These are phyloP conservation scores for Capronia americana DNA, from an alignment of 2,329 filamentous ascomycete genomes.

Conservation along the genomic window DNA sequence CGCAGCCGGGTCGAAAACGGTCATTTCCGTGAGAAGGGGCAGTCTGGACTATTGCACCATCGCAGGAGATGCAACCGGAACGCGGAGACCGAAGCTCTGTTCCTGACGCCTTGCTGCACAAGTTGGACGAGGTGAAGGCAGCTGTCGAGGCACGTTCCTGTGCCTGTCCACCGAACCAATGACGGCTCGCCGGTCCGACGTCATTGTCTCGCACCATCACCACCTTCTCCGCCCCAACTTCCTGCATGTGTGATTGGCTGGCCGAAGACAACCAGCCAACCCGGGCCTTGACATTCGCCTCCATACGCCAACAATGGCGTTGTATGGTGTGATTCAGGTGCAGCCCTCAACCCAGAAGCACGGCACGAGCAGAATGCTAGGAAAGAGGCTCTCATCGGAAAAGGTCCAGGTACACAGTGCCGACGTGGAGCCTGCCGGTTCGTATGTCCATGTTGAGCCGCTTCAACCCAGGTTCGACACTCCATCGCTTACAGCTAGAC, in stretches of 20 bases:
- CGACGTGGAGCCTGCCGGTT: background rate
- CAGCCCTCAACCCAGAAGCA: background rate
- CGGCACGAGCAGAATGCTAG: background rate
- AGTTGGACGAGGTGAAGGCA: background rate
- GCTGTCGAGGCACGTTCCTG: background rate
- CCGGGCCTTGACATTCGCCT: background rate
- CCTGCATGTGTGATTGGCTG: background rate
- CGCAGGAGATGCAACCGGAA: background rate
- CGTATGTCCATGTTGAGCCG: constrained; percentile 1
- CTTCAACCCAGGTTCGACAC: background rate
- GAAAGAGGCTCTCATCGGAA: background rate
- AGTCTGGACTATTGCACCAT: background rate
- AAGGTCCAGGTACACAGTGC: background rate
- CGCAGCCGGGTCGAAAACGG: background rate
- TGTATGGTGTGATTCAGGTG: background rate
- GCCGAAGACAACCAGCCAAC: background rate
- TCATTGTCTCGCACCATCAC: constrained; percentile 1
- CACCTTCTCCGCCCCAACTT: background rate
- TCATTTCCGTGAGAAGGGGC: background rate
- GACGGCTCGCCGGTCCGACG: background rate
- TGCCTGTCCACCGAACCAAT: background rate
- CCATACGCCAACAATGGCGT: background rate
- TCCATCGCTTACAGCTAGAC: background rate
- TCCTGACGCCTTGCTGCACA: background rate
- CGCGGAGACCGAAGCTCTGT: background rate